Evolutionary conservation across 2,329 filamentous ascomycete species (phyloP).

Genomic region (Diaporthe capsici): DNA sequence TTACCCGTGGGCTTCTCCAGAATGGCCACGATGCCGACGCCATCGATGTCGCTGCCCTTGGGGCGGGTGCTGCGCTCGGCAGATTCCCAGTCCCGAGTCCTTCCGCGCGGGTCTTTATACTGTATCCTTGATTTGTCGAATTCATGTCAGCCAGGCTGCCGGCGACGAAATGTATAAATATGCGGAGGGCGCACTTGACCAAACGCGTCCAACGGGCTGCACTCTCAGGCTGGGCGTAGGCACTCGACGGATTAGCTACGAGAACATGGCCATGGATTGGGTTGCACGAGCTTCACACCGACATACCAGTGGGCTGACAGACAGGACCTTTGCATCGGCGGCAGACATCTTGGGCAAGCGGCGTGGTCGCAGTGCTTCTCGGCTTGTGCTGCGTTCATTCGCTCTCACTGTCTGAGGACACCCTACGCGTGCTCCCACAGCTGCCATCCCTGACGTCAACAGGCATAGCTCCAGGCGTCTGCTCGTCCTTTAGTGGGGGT

Average conservation of each 20-base stretch:
- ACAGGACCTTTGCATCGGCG: slow-evolving; percentile 58
- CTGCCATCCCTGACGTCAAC: slow-evolving; percentile 25
- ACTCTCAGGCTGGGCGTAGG: slow-evolving; percentile 56
- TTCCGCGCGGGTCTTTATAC: slow-evolving; percentile 75
- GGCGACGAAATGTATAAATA: neutral
- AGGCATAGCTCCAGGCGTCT: neutral
- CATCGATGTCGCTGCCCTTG: slow-evolving; percentile 73
- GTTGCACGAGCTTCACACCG: neutral
- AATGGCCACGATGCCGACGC: slow-evolving; percentile 80
- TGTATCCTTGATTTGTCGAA: slow-evolving; percentile 60
- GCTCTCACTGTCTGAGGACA: neutral
- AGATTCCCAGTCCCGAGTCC: slow-evolving; percentile 77
- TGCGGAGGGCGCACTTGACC: slow-evolving; percentile 60
- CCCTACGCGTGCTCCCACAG: neutral
- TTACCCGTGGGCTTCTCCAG: slow-evolving; percentile 67
- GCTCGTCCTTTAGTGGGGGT: slow-evolving; percentile 10
- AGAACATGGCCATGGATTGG: slow-evolving; percentile 27
- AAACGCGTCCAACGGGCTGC: slow-evolving; percentile 74
- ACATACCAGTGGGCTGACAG: slow-evolving; percentile 61
- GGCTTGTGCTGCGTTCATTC: neutral
- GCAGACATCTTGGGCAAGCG: slow-evolving; percentile 55
- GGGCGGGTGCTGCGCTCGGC: slow-evolving; percentile 80
- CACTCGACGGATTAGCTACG: slow-evolving; percentile 10
- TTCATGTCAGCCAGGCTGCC: slow-evolving; percentile 39
- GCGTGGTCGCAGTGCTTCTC: neutral